A percentile compares a stretch with the other conserved stretches of the same genome.
These are phyloP conservation scores for Naegleria lovaniensis DNA, from an alignment of 208 protist species.

Conservation along the genomic window DNA sequence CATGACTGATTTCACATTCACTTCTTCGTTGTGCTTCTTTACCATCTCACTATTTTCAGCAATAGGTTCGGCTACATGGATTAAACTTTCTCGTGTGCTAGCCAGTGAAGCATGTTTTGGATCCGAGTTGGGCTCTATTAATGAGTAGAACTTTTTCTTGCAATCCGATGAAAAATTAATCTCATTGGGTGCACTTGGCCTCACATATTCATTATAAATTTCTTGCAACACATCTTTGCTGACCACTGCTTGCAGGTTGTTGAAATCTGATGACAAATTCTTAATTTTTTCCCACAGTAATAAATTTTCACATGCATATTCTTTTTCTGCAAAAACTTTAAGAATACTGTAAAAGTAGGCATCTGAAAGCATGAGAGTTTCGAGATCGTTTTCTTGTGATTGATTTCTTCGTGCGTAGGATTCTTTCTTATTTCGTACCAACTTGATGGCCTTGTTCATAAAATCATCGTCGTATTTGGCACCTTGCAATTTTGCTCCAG, in stretches of 20 bases:
- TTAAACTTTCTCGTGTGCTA: not conserved
- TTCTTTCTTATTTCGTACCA: not conserved
- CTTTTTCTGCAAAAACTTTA: not conserved
- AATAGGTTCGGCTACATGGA: not conserved
- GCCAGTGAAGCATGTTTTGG: not conserved
- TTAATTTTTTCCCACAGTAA: not conserved
- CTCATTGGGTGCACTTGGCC: not conserved
- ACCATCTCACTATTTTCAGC: not conserved
- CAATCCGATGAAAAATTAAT: not conserved
- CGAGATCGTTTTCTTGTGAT: not conserved
- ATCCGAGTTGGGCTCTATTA: not conserved
- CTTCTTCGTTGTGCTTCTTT: not conserved
- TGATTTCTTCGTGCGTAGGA: not conserved
- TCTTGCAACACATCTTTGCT: not conserved
- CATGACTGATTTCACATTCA: not conserved
- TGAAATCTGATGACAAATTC: not conserved
- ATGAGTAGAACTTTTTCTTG: not conserved
- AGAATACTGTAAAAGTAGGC: not conserved
- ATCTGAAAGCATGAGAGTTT: not conserved
- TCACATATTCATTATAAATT: not conserved
- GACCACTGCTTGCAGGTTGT: not conserved
- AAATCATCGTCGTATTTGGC: not conserved
- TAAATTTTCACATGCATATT: not conserved
- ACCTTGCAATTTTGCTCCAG: not conserved
- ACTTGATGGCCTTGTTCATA: not conserved